Evolutionary conservation across 2,329 filamentous ascomycete genomes (phyloP).

Genomic region (Madurella mycetomatis): DNA sequence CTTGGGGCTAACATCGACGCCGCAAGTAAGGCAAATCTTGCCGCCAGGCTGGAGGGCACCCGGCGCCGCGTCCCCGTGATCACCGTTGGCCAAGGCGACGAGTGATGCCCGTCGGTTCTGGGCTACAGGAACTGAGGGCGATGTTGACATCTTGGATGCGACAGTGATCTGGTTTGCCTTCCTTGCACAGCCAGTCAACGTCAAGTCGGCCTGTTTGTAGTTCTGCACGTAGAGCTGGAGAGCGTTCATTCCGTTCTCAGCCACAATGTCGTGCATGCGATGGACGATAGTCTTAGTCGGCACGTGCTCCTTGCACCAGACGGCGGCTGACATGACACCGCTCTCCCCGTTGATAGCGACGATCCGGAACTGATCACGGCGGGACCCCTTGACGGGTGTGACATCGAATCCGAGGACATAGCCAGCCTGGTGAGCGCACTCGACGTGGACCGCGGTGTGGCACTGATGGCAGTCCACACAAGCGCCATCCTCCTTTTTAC

Average conservation of each 20-base stretch:
- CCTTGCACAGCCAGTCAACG: slow-evolving; percentile 84
- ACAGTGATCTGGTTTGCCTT: slow-evolving; percentile 77
- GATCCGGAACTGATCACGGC: slow-evolving; percentile 73
- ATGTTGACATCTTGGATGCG: slow-evolving; percentile 51
- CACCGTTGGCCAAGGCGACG: slow-evolving; percentile 33
- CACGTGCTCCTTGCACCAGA: slow-evolving; percentile 92
- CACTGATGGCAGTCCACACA: slow-evolving; percentile 81
- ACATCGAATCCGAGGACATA: slow-evolving; percentile 89
- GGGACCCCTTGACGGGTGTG: slow-evolving; percentile 80
- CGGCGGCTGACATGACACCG: slow-evolving; percentile 75
- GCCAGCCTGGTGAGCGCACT: slow-evolving; percentile 79
- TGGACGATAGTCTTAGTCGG: slow-evolving; percentile 69
- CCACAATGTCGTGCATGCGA: slow-evolving; percentile 70
- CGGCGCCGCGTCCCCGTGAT: slow-evolving; percentile 25
- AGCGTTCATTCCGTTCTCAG: slow-evolving; percentile 68
- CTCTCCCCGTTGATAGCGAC: slow-evolving; percentile 77
- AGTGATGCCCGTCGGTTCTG: slow-evolving; percentile 55
- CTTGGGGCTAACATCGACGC: slow-evolving; percentile 66
- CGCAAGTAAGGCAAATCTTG: slow-evolving; percentile 60
- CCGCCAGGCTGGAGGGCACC: slow-evolving; percentile 38
- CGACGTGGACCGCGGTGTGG: slow-evolving; percentile 69
- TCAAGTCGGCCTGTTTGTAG: slow-evolving; percentile 91
- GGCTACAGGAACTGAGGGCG: slow-evolving; percentile 37
- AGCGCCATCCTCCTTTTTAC: slow-evolving; percentile 70
- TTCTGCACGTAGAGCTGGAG: slow-evolving; percentile 82